These are phyloP conservation scores for Suillus variegatus DNA, from an alignment of 768 basidiomycete genomes.

Conservation along the genomic window DNA sequence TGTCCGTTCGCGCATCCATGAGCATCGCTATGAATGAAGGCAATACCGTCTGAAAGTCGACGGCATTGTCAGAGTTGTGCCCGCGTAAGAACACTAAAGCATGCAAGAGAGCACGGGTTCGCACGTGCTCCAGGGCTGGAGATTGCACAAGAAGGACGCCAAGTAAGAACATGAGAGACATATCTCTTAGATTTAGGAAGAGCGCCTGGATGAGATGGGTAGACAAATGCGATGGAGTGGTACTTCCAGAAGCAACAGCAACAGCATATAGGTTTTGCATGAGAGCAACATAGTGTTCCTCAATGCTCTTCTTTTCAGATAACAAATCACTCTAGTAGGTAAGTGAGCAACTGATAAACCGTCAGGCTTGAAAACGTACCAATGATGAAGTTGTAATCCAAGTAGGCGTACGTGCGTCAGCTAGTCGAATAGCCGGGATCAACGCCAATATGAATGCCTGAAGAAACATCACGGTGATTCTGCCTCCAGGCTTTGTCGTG, in stretches of 20 bases:
- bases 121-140: slow-evolving; percentile 34
- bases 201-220: slow-evolving; percentile 59
- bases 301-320: slow-evolving; percentile 18
- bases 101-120: slow-evolving; percentile 67
- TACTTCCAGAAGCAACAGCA: slow-evolving; percentile 57
- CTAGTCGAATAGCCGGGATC: slow-evolving; percentile 51
- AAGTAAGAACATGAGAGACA: slow-evolving; percentile 78
- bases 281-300: slow-evolving; percentile 54
- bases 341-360: neutral
- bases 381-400: slow-evolving; percentile 48
- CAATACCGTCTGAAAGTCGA: slow-evolving; percentile 82
- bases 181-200: slow-evolving; percentile 68
- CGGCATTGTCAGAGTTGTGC: slow-evolving; percentile 50
- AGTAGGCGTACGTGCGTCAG: slow-evolving; percentile 33
- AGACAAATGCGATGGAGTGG: slow-evolving; percentile 45
- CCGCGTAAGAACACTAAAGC: slow-evolving; percentile 81
- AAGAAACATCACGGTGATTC: slow-evolving; percentile 53
- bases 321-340: slow-evolving; percentile 20
- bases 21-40: slow-evolving; percentile 69
- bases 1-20: slow-evolving; percentile 26
- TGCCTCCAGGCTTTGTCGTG: slow-evolving; percentile 61
- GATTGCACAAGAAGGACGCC: slow-evolving; percentile 58
- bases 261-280: slow-evolving; percentile 66
- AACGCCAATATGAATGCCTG: slow-evolving; percentile 58
- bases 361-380: slow-evolving; percentile 30